These are phyloP conservation scores for Saccharomycopsis hybrid DNA, from an alignment of 1,139 yeast genomes.

Conservation along the genomic window DNA sequence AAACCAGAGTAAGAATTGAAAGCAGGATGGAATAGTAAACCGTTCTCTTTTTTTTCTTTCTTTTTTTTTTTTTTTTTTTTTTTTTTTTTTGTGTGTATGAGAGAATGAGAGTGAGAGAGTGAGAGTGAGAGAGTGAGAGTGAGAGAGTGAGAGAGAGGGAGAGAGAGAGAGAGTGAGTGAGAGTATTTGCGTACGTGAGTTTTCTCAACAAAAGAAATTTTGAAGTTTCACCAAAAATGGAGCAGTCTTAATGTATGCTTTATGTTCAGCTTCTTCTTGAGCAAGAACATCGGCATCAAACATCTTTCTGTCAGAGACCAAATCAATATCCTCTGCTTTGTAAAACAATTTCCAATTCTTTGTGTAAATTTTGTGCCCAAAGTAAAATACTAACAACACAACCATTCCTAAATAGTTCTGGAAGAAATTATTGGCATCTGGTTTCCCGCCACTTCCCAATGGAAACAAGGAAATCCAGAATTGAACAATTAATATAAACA, in stretches of 20 bases:
- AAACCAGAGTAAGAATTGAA: no score
- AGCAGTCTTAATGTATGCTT: slow-evolving; percentile 15
- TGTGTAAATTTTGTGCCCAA: slow-evolving; percentile 40
- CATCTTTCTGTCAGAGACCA: slow-evolving; percentile 44
- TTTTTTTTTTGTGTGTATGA: no score
- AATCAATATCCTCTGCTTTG: slow-evolving; percentile 39
- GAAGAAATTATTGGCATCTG: slow-evolving; percentile 38
- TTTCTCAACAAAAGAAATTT: slow-evolving; percentile 28
- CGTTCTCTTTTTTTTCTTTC: no score
- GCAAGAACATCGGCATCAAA: slow-evolving; percentile 31
- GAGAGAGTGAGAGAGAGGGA: no score
- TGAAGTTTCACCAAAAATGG: slow-evolving; percentile 20
- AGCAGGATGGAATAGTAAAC: no score
- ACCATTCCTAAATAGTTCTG: slow-evolving; percentile 47
- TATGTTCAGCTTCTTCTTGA: slow-evolving; percentile 22
- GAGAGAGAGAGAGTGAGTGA: no score
- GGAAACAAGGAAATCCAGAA: slow-evolving; percentile 72
- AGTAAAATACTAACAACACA: slow-evolving; percentile 38
- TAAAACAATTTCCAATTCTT: slow-evolving; percentile 33
- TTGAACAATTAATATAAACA: slow-evolving; percentile 59
- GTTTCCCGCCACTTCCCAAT: slow-evolving; percentile 42
- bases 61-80: no score
- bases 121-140: no score
- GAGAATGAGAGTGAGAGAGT: no score
- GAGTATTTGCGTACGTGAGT: no score